Percentiles rank a stretch among this genome's conserved stretches.
Evolutionary conservation across 75 land plant species (phyloP).

Genomic region (Selaginella tamariscina): DNA sequence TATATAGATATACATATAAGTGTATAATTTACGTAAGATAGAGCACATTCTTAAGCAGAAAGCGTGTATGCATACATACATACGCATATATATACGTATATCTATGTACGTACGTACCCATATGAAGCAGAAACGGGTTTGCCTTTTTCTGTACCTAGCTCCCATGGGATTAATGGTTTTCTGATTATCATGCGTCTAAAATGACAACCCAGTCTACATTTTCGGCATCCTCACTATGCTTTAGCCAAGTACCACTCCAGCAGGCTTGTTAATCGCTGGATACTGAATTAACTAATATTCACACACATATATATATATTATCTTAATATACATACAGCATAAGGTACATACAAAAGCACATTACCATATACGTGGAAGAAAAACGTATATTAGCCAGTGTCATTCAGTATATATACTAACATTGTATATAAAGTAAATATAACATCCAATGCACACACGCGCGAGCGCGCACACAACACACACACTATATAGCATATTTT

Average conservation of each 20-base stretch:
- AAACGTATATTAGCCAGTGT: slow-evolving; percentile 2
- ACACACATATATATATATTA: neutral
- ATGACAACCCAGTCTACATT: slow-evolving; percentile 97
- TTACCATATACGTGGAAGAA: neutral
- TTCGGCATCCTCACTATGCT: slow-evolving; percentile 69
- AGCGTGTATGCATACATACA: no score
- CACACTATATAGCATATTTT: no score
- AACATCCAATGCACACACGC: no score
- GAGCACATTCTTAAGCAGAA: no score
- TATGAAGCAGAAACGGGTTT: slow-evolving; percentile 81
- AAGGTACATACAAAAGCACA: neutral
- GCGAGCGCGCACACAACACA: no score
- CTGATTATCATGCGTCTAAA: slow-evolving; percentile 80
- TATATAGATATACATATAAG: no score
- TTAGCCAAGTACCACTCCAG: slow-evolving; percentile 85
- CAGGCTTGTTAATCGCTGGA: slow-evolving; percentile 96
- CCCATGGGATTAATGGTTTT: slow-evolving; percentile 86
- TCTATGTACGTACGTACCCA: no score
- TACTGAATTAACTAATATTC: no score
- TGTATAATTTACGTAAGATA: no score
- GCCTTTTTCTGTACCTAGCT: slow-evolving; percentile 82
- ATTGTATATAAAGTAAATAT: no score
- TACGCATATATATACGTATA: no score
- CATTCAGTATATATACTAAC: no score
- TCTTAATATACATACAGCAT: neutral